Conservation (phyloP, 306 rosid genomes). For the Luffa aegyptiaca region DNA sequence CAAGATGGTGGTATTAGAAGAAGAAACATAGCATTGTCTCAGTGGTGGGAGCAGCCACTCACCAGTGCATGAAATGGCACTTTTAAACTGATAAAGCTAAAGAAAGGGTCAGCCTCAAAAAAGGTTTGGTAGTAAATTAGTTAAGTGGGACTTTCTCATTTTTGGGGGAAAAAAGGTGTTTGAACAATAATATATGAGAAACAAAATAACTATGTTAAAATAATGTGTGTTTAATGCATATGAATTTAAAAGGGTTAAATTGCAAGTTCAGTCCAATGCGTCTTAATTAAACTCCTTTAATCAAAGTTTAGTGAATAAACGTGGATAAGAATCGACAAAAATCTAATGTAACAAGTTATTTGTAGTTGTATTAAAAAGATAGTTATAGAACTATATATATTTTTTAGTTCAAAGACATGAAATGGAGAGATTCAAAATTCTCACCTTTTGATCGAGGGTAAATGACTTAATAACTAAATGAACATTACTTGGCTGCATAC, state of each 20-base stretch:
- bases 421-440: no score
- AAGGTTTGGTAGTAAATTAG: slow-evolving; percentile 8
- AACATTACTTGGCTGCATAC: no score
- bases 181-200: background rate
- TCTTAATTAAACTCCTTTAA: background rate
- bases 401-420: no score
- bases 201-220: background rate
- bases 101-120: background rate
- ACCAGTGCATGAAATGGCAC: background rate
- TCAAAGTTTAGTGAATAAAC: background rate
- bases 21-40: slow-evolving; percentile 50
- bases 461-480: no score
- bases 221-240: background rate
- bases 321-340: background rate
- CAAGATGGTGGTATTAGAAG: slow-evolving; percentile 40
- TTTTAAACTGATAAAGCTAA: background rate
- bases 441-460: no score
- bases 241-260: background rate
- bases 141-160: background rate
- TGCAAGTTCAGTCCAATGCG: background rate
- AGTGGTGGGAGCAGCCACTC: slow-evolving; percentile 46
- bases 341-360: background rate
- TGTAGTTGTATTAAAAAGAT: no score
- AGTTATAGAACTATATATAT: no score
- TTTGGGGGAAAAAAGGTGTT: background rate